Evolutionary conservation across 1,139 yeast species (phyloP).

Genomic region (Pichia sp.): DNA sequence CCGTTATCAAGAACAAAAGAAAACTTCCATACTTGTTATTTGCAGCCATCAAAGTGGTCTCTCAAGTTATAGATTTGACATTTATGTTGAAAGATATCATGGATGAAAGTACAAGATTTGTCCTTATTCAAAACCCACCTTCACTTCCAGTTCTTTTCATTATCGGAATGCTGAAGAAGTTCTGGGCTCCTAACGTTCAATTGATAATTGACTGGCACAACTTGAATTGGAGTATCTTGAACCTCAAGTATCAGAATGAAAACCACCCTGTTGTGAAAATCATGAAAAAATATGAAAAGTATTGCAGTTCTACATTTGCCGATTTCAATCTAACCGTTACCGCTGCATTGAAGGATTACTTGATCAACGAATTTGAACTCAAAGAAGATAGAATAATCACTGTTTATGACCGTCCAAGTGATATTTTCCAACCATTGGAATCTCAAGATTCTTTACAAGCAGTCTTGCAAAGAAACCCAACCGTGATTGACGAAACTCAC

Average conservation of each 20-base stretch:
- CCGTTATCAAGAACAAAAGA: conserved; percentile 42
- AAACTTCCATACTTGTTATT: conserved; percentile 56
- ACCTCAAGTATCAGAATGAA: conserved; percentile 54
- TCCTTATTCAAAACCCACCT: conserved; percentile 94
- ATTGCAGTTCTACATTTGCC: conserved; percentile 54
- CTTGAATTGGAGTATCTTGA: conserved; percentile 80
- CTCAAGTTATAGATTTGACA: conserved; percentile 51
- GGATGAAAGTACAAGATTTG: conserved; percentile 54
- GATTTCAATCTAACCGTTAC: conserved; percentile 83
- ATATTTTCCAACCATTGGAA: conserved; percentile 56
- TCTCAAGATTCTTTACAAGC: conserved; percentile 21
- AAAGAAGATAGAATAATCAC: conserved; percentile 39
- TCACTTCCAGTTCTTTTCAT: conserved; percentile 77
- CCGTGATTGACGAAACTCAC: conserved; percentile 37
- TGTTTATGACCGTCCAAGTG: conserved; percentile 75
- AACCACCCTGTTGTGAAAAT: conserved; percentile 62
- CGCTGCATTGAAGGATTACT: conserved; percentile 61
- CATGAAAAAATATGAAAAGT: conserved; percentile 55
- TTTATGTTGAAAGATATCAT: conserved; percentile 51
- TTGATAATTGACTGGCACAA: conserved; percentile 96
- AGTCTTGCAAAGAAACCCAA: conserved; percentile 27
- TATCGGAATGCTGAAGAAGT: conserved; percentile 48
- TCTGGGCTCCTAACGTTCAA: conserved; percentile 57
- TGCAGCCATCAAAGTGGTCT: conserved; percentile 56
- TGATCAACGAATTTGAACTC: conserved; percentile 55